A percentile compares a stretch with the other conserved stretches of the same genome.
Conservation (phyloP, 2,329 filamentous ascomycete genomes). For the Penicillium decumbens region DNA sequence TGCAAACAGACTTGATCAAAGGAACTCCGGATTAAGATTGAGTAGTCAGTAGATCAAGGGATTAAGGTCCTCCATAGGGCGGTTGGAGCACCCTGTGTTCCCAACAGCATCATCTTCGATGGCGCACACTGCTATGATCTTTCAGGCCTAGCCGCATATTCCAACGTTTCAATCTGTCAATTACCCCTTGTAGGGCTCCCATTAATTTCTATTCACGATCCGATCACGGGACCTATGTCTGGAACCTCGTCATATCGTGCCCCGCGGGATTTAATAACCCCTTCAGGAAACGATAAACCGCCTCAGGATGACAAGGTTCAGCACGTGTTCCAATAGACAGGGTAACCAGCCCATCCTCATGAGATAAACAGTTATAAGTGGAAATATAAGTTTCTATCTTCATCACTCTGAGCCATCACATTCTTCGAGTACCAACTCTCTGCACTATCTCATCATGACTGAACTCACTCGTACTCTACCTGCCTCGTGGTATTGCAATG, state of each 20-base stretch:
- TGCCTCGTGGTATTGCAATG: constrained; percentile 52
- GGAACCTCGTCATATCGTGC: not conserved
- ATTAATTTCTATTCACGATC: not conserved
- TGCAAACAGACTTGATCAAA: not conserved
- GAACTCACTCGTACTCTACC: constrained; percentile 43
- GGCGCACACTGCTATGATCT: not conserved
- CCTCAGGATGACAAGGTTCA: constrained; percentile 4
- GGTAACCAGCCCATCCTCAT: not conserved
- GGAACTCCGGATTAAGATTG: no score
- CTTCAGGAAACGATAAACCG: constrained; percentile 32
- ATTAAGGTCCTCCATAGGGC: not conserved
- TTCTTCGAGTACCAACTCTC: not conserved
- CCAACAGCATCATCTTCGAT: not conserved
- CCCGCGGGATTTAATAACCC: constrained; percentile 28
- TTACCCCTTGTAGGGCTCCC: not conserved
- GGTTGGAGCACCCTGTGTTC: not conserved
- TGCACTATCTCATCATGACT: constrained; percentile 21
- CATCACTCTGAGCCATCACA: not conserved
- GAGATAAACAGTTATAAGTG: not conserved
- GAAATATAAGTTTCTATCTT: constrained; percentile 9
- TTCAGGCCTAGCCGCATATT: not conserved
- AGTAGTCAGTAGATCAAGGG: not conserved
- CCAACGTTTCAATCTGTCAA: not conserved
- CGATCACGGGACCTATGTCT: constrained; percentile 4
- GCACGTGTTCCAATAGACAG: not conserved